Evolutionary conservation across 139 green algal genomes (phyloP), one percentile per base, ranked within the genome.

Genomic region (Picochlorum sp.): DNA sequence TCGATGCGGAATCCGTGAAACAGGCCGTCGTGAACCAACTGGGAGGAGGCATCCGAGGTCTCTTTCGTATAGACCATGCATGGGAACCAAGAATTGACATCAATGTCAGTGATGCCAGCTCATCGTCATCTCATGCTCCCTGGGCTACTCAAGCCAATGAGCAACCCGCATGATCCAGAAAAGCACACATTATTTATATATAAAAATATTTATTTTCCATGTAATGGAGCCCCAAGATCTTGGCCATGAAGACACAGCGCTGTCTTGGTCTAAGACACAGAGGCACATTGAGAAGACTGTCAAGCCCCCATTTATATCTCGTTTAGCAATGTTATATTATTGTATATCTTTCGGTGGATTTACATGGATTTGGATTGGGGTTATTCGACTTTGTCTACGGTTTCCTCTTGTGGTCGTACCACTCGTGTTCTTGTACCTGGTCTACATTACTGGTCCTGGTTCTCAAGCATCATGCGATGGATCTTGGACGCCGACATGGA

Each of bases 11-110:
- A 47, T 38, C 47, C 4, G 51, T 72, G 41, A 49, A 57, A 23
- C 23, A 72, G 9, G 71, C 77, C 14, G 71, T 56, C 14, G 57
- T 75, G 41, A 31, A 74, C 30, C 13, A 38, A 2, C 51, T 86
- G 24, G 80, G 63, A 2, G 80, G 80, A 34, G 80, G 80, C 30
- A 70, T 86, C 13, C 62, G 78, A 2, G 80, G 80, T 6, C 64
- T 82, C 45, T 86, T 86, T 64, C 56, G 68, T 6, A 52, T 81
- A 6, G 34, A 41, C 34, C 34, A 41, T 41, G 8, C 34, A 11
- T 41, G 34, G 34, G 34, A 41, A 41, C 34, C 34, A 41, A 41
- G 34, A 11, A 41, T 41, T n/a, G n/a, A n/a, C n/a, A n/a, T n/a
- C n/a, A n/a, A n/a, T n/a, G n/a, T n/a, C n/a, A n/a, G n/a, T n/a